Conservation (phyloP, 345 rosid genomes). For the Acer campestre region DNA sequence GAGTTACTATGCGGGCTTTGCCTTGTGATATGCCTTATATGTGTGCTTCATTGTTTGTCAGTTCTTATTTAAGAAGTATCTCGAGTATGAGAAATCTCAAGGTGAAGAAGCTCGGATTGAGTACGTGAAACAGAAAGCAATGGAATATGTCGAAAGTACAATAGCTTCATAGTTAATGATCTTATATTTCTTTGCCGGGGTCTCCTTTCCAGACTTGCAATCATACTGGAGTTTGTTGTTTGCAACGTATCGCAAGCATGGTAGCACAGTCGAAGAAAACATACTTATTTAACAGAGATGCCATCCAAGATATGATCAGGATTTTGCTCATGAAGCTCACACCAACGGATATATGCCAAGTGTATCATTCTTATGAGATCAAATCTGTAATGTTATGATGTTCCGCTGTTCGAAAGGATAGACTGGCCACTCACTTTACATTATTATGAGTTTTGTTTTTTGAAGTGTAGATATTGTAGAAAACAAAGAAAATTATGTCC, state of each 20-base stretch:
- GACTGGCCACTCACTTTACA: not conserved
- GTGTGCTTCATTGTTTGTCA: constrained; percentile 30
- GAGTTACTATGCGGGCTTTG: constrained; percentile 2
- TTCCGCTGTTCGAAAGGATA: not conserved
- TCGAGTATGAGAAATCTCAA: constrained; percentile 62
- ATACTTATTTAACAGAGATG: not conserved
- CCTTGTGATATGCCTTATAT: not conserved
- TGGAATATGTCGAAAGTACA: constrained; percentile 74
- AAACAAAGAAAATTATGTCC: not conserved
- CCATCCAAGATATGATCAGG: not conserved
- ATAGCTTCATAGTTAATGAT: constrained; percentile 22
- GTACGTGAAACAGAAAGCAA: constrained; percentile 78
- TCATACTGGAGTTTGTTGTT: not conserved
- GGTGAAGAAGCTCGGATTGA: constrained; percentile 67
- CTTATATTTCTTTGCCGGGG: not conserved
- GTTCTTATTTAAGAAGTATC: constrained; percentile 93
- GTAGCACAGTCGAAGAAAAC: not conserved
- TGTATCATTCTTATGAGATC: not conserved
- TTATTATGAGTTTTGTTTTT: no score
- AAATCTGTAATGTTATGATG: not conserved
- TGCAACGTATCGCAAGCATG: not conserved
- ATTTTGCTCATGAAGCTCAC: not conserved
- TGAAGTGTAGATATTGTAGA: not conserved
- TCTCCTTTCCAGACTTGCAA: not conserved
- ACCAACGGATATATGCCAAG: not conserved